Evolutionary conservation across 2,329 filamentous ascomycete species (phyloP), one percentile per base, ranked within the genome.

Genomic region (Colletotrichum echinochloae): DNA sequence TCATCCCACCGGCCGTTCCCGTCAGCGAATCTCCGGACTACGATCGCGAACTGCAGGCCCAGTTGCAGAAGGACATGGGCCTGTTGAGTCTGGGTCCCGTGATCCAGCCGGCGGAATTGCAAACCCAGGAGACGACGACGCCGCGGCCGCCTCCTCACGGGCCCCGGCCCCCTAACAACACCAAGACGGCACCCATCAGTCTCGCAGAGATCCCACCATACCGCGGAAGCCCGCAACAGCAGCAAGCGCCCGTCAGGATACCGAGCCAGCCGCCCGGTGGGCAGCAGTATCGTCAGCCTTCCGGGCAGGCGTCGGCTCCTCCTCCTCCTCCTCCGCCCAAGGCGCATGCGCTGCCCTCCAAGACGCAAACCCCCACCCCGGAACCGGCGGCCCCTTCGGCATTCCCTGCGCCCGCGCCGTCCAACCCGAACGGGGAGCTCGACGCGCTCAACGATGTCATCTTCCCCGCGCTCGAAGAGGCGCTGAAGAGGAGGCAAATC

Each of bases 371-470:
- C 0, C 78, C 79, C 0, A 76, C 74, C 1, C 74, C 77, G 1
- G 81, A 82, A 16, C 76, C 78, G 5, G 65, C 74, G 1, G 77
- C 83, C 20, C 82, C 85, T 5, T 82, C 85, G 14, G 82, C 87
- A 2, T 90, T 90, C 75, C 89, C 89, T 4, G 83, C 86, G 30
- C 86, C 85, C 8, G 85, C 88, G 1, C 87, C 89, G 0, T 77
- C 85, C 2, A 89, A 88, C 71, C 81, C 88, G 30, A 88, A 89
- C 66, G 90, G 88, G 16, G 92, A 97, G 68, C 87, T 97, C 28
- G 96, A 97, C 63, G 94, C 95, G 2, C 87, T 98, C 1, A 94
- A 92, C 77, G 94, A 95, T 74, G 95, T 99, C 60, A 94, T 99
- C 46, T 91, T 98, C 73, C 96, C 96, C 0, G 95, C 96, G 2